A percentile compares a stretch with the other conserved stretches of the same genome.
These are phyloP conservation scores for Phytophthora boehmeriae DNA, from an alignment of 352 stramenopile species.

Conservation along the genomic window DNA sequence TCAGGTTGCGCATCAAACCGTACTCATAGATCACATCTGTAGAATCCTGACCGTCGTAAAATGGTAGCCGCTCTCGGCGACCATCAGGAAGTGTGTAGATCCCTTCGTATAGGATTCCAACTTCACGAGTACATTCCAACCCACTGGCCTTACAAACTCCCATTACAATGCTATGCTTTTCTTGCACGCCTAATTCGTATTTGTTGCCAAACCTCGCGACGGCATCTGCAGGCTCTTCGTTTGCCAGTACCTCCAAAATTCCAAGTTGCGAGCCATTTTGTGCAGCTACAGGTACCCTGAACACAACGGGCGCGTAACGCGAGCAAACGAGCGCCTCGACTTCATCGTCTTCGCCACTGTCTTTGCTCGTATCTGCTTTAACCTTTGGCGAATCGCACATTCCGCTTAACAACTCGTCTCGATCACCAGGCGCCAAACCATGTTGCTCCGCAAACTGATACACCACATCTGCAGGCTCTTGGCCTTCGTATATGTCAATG, in stretches of 20 bases:
- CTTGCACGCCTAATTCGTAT: constrained; percentile 53
- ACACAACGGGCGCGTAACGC: constrained; percentile 67
- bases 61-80: constrained; percentile 58
- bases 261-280: constrained; percentile 70
- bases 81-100: constrained; percentile 63
- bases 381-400: constrained; percentile 41
- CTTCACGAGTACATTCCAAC: constrained; percentile 55
- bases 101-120: constrained; percentile 66
- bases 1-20: constrained; percentile 70
- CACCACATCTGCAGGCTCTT: constrained; percentile 74
- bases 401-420: constrained; percentile 53
- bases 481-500: constrained; percentile 66
- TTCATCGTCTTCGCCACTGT: constrained; percentile 15
- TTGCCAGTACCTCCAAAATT: constrained; percentile 58
- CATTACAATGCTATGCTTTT: constrained; percentile 61
- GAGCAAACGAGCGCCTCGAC: constrained; percentile 45
- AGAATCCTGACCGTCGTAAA: constrained; percentile 76
- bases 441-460: constrained; percentile 71
- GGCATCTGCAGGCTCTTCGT: constrained; percentile 76
- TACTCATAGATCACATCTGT: constrained; percentile 84
- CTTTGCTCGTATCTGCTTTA: constrained; percentile 4
- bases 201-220: constrained; percentile 79
- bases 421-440: constrained; percentile 38
- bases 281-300: constrained; percentile 57
- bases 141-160: constrained; percentile 62